Evolutionary conservation across 2,329 filamentous ascomycete species (phyloP).

Genomic region (Penicillium oxalicum): DNA sequence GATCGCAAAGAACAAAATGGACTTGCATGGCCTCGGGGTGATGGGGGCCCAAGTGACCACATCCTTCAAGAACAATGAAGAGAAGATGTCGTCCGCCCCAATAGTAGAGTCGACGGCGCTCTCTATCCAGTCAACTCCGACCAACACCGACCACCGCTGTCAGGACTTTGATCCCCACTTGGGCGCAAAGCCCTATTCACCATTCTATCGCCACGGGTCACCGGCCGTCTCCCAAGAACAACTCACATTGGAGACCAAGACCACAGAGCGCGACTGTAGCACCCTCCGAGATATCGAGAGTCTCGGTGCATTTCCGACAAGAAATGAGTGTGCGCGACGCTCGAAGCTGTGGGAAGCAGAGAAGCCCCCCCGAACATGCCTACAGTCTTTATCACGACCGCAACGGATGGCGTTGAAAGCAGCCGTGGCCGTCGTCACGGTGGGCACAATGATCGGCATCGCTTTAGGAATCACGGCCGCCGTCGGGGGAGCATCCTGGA

Average conservation of each 20-base stretch:
- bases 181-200: slow-evolving; percentile 39
- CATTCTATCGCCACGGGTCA: slow-evolving; percentile 41
- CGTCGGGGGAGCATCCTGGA: slow-evolving; percentile 42
- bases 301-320: slow-evolving; percentile 16
- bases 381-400: slow-evolving; percentile 29
- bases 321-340: slow-evolving; percentile 18
- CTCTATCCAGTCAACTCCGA: slow-evolving; percentile 18
- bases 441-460: slow-evolving; percentile 42
- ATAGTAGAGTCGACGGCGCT: slow-evolving; percentile 6
- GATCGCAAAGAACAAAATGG: slow-evolving; percentile 8
- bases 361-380: slow-evolving; percentile 30
- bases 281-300: slow-evolving; percentile 31
- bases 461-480: slow-evolving; percentile 42
- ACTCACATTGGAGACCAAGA: slow-evolving; percentile 22
- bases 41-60: slow-evolving; percentile 23
- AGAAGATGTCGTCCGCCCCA: slow-evolving; percentile 13
- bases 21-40: slow-evolving; percentile 21
- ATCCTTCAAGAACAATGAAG: slow-evolving; percentile 19
- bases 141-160: slow-evolving; percentile 4
- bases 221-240: slow-evolving; percentile 24
- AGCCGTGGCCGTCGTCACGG: slow-evolving; percentile 36
- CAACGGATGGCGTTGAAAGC: slow-evolving; percentile 38
- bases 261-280: slow-evolving; percentile 10
- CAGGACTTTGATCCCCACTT: slow-evolving; percentile 35
- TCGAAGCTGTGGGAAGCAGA: slow-evolving; percentile 33